Percentiles rank a stretch among this genome's conserved stretches.
phyloP scores from a whole-genome alignment of 176 grass and related monocot genomes.

The Echinochloa phyllopogon region DNA sequence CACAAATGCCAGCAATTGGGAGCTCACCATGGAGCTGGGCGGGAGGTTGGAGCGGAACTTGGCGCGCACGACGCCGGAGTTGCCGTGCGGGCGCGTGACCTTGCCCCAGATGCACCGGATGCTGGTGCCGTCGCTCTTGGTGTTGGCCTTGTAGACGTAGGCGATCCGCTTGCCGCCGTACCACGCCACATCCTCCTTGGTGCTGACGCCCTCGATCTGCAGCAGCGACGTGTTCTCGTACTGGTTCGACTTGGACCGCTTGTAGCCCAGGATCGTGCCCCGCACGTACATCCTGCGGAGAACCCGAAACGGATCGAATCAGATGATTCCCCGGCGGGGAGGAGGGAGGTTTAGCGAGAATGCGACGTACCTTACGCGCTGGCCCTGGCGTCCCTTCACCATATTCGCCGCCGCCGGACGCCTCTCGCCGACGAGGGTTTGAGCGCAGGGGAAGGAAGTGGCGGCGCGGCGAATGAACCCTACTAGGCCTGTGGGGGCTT shows the following conservation, averaged over 20 bases:
- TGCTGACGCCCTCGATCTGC: slow-evolving; percentile 71
- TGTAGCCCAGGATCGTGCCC: slow-evolving; percentile 74
- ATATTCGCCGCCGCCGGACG: slow-evolving; percentile 26
- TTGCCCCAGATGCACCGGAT: slow-evolving; percentile 73
- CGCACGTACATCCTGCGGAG: slow-evolving; percentile 55
- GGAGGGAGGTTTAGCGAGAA: too few species aligned
- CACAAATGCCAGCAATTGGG: neutral
- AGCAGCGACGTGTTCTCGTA: slow-evolving; percentile 71
- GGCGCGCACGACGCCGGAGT: slow-evolving; percentile 69
- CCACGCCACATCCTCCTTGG: slow-evolving; percentile 63
- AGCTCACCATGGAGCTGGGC: slow-evolving; percentile 57
- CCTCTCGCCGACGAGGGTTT: neutral
- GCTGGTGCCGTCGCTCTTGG: slow-evolving; percentile 53
- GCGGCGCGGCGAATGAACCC: slow-evolving; percentile 41
- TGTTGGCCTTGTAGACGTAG: slow-evolving; percentile 83
- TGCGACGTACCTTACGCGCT: slow-evolving; percentile 37
- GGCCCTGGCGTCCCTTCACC: slow-evolving; percentile 61
- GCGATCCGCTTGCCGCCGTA: slow-evolving; percentile 76
- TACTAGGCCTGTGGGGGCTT: slow-evolving; percentile 40
- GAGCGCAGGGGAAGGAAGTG: neutral
- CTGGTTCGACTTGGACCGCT: slow-evolving; percentile 81
- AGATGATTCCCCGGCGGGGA: neutral
- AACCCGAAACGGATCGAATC: neutral
- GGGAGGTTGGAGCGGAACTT: slow-evolving; percentile 71
- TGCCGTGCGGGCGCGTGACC: slow-evolving; percentile 68